A percentile compares a stretch with the other conserved stretches of the same genome.
phyloP scores from a whole-genome alignment of 2,329 filamentous ascomycete species.

The Thelonectria olida region DNA sequence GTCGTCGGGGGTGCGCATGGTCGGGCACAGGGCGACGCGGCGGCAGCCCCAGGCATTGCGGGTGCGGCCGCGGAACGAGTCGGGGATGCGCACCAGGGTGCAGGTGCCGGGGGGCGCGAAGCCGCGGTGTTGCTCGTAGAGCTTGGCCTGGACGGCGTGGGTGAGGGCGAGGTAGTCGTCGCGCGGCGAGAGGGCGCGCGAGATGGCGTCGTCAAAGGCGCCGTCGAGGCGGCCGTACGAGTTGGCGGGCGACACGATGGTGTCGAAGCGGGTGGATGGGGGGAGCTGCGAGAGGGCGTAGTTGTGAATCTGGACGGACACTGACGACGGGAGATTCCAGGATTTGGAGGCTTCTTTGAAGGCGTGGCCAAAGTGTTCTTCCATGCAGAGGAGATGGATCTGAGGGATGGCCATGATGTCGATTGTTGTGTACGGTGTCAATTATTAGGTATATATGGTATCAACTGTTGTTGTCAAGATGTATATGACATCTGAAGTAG shows the following conservation, averaged over 20 bases:
- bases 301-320: constrained; percentile 48
- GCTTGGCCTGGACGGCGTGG: constrained; percentile 55
- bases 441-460: too few relatives aligned
- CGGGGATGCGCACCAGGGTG: constrained; percentile 55
- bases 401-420: not conserved
- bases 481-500: too few relatives aligned
- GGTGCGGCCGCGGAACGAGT: constrained; percentile 41
- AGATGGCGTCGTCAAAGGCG: constrained; percentile 58
- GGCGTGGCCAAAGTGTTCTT: not conserved
- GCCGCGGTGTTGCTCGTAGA: constrained; percentile 57
- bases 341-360: constrained; percentile 1
- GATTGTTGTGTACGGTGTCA: too few relatives aligned
- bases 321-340: constrained; percentile 38
- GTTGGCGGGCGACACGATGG: constrained; percentile 63
- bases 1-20: constrained; percentile 56
- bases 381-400: constrained; percentile 21
- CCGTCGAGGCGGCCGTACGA: constrained; percentile 63
- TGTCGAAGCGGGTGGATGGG: constrained; percentile 50
- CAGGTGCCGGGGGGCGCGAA: constrained; percentile 61
- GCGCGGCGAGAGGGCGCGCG: constrained; percentile 6
- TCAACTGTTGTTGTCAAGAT: too few relatives aligned
- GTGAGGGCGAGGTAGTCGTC: constrained; percentile 58
- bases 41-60: constrained; percentile 52
- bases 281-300: constrained; percentile 50
- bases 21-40: constrained; percentile 60